These are phyloP conservation scores for Oryza rufipogon DNA, from an alignment of 176 grass and related monocot species.

Conservation along the genomic window DNA sequence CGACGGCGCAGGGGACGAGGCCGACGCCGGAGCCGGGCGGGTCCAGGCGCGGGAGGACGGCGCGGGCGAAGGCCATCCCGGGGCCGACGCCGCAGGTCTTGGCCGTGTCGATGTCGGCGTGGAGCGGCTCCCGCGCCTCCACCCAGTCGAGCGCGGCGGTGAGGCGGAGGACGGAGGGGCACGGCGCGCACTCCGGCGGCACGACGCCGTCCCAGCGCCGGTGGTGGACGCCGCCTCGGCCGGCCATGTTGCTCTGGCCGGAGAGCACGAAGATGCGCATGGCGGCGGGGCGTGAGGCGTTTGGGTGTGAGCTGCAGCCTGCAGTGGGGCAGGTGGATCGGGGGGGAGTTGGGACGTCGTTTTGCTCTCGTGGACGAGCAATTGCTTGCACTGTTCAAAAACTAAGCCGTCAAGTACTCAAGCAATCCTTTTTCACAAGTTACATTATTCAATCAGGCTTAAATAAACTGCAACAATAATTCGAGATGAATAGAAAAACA, in stretches of 20 bases:
- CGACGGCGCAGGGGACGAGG: slow-evolving; percentile 80
- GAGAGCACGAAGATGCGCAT: slow-evolving; percentile 80
- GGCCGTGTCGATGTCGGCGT: slow-evolving; percentile 72
- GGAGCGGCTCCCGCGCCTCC: slow-evolving; percentile 69
- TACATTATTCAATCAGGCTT: no score
- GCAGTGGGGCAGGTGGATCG: not conserved
- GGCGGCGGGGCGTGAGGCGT: not conserved
- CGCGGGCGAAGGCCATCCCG: slow-evolving; percentile 78
- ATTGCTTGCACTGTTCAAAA: no score
- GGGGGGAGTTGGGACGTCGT: not conserved
- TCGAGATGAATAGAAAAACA: no score
- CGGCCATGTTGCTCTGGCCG: slow-evolving; percentile 95
- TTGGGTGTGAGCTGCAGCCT: not conserved
- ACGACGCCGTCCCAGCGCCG: slow-evolving; percentile 75
- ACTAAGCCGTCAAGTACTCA: no score
- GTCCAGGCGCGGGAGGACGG: slow-evolving; percentile 43
- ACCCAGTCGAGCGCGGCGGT: slow-evolving; percentile 60
- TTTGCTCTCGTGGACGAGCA: no score
- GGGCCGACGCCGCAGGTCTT: slow-evolving; percentile 82
- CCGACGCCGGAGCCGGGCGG: slow-evolving; percentile 35
- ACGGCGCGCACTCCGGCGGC: slow-evolving; percentile 57
- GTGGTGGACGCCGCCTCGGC: slow-evolving; percentile 73
- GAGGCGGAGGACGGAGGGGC: slow-evolving; percentile 61
- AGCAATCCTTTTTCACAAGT: no score
- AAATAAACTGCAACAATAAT: no score